Evolutionary conservation across 768 basidiomycete genomes (phyloP).

Genomic region (Rhizopogon roseolus): DNA sequence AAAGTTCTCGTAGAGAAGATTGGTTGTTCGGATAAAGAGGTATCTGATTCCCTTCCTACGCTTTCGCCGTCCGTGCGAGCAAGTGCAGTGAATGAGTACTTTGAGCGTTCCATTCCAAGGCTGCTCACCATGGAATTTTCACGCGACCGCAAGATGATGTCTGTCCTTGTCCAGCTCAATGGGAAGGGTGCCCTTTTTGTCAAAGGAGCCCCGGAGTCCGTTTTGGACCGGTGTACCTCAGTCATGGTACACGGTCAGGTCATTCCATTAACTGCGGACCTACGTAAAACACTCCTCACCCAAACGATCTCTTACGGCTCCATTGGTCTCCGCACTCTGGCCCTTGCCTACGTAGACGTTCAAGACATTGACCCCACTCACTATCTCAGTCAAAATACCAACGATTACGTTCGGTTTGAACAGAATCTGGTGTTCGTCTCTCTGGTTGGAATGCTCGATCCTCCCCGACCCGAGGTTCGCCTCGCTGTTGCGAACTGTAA

Average conservation of each 20-base stretch:
- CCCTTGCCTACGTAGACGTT: slow-evolving; percentile 81
- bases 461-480: slow-evolving; percentile 90
- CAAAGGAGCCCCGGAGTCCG: slow-evolving; percentile 95
- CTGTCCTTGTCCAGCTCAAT: slow-evolving; percentile 77
- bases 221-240: slow-evolving; percentile 83
- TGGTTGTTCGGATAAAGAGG: slow-evolving; percentile 60
- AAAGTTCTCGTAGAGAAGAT: slow-evolving; percentile 95
- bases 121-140: slow-evolving; percentile 97
- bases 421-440: slow-evolving; percentile 91
- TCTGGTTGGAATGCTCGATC: slow-evolving; percentile 96
- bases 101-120: slow-evolving; percentile 70
- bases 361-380: slow-evolving; percentile 72
- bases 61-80: slow-evolving; percentile 62
- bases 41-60: slow-evolving; percentile 50
- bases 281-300: slow-evolving; percentile 58
- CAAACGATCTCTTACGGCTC: slow-evolving; percentile 71
- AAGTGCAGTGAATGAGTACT: slow-evolving; percentile 80
- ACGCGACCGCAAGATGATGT: slow-evolving; percentile 99
- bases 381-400: slow-evolving; percentile 74
- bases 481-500: slow-evolving; percentile 85
- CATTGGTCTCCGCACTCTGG: slow-evolving; percentile 85
- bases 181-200: slow-evolving; percentile 77
- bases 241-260: slow-evolving; percentile 60
- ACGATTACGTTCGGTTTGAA: slow-evolving; percentile 89
- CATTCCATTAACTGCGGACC: slow-evolving; percentile 57